A percentile compares a stretch with the other conserved stretches of the same genome.
These are phyloP conservation scores for Candida parachauliodes DNA, from an alignment of 805 yeast genomes.

Conservation along the genomic window DNA sequence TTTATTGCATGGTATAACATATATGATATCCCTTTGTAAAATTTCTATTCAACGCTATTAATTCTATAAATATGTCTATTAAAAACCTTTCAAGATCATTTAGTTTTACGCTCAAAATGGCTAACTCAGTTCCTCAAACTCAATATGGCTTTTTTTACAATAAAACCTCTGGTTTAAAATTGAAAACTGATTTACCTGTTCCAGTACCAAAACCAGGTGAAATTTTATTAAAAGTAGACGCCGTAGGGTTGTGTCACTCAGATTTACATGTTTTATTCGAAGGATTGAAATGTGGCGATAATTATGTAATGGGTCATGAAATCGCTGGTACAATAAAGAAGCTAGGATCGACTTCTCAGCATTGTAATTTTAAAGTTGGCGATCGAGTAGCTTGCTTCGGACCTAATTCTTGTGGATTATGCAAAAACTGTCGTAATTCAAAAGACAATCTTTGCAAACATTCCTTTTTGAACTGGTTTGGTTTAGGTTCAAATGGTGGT, in stretches of 20 bases:
- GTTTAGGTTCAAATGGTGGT: conserved; percentile 38
- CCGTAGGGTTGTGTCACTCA: conserved; percentile 42
- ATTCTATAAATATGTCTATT: no score
- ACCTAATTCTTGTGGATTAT: conserved; percentile 31
- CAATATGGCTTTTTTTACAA: conserved; percentile 11
- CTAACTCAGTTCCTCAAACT: conserved; percentile 11
- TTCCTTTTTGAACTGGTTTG: conserved; percentile 26
- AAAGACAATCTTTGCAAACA: conserved; percentile 28
- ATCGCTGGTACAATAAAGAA: conserved; percentile 36
- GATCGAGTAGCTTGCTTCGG: conserved; percentile 28
- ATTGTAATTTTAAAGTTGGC: conserved; percentile 22
- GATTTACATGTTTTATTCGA: conserved; percentile 32
- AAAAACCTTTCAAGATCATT: conserved; percentile 4
- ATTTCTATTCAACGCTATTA: no score
- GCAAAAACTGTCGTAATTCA: conserved; percentile 32
- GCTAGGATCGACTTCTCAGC: conserved; percentile 21
- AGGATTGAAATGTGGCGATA: conserved; percentile 17
- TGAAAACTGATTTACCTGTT: conserved; percentile 10
- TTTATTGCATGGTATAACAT: no score
- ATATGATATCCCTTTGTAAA: no score
- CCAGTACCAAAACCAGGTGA: conserved; percentile 9
- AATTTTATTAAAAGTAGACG: conserved; percentile 35
- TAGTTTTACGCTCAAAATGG: not conserved
- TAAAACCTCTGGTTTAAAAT: conserved; percentile 7
- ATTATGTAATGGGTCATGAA: conserved; percentile 44